Conservation (phyloP, 768 basidiomycete species). For the Termitomyces sp. region DNA sequence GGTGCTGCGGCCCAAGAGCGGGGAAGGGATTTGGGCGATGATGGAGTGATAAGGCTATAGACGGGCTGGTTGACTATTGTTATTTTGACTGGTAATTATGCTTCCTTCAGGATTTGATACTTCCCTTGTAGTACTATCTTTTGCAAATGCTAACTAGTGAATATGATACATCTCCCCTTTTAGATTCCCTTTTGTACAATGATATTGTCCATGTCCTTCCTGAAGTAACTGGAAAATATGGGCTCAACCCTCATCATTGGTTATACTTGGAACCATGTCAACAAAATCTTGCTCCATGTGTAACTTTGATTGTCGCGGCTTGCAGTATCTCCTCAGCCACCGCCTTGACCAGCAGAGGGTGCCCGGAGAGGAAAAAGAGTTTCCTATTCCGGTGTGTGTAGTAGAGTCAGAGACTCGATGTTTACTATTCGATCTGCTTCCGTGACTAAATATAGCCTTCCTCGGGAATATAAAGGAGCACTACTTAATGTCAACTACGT, state of each 20-base stretch:
- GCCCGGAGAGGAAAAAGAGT: background rate
- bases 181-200: too few species aligned
- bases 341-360: too few species aligned
- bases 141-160: too few species aligned
- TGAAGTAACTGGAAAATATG: too few species aligned
- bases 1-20: background rate
- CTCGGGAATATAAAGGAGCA: background rate
- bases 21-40: background rate
- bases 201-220: too few species aligned
- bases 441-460: background rate
- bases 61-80: background rate
- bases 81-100: background rate
- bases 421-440: background rate
- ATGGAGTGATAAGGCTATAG: background rate
- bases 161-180: too few species aligned
- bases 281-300: too few species aligned
- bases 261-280: too few species aligned
- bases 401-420: too few species aligned
- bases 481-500: background rate
- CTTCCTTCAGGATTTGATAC: background rate
- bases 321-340: too few species aligned
- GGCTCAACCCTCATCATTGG: too few species aligned
- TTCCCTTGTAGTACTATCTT: background rate
- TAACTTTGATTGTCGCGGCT: too few species aligned
- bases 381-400: background rate